phyloP scores from a whole-genome alignment of 441 rosid genomes.

The Pelargonium myrrhifolium region DNA sequence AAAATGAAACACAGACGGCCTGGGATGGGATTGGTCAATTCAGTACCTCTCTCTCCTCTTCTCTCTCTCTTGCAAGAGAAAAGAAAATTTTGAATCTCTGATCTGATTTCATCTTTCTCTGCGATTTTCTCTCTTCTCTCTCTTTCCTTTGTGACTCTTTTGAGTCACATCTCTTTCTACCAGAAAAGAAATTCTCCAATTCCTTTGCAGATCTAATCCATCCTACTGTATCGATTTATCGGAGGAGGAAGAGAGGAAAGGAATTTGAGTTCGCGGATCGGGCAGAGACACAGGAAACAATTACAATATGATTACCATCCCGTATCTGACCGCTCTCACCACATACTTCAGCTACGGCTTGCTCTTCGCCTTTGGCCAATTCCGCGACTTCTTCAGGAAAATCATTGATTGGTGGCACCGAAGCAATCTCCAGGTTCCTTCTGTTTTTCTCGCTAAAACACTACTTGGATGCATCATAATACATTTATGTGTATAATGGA shows the following conservation, averaged over 20 bases:
- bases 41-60: not conserved
- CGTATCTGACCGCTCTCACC: constrained; percentile 68
- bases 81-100: not conserved
- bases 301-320: constrained; percentile 57
- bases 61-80: not conserved
- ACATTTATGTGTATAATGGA: not conserved
- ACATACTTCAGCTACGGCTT: constrained; percentile 84
- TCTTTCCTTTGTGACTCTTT: not conserved
- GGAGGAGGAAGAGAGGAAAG: too few species aligned
- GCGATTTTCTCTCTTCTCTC: not conserved
- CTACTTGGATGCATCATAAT: too few species aligned
- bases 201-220: too few species aligned
- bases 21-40: not conserved
- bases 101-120: not conserved
- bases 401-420: constrained; percentile 51
- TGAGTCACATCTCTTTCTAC: not conserved
- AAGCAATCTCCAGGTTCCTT: constrained; percentile 51
- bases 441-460: not conserved
- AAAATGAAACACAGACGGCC: not conserved
- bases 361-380: constrained; percentile 74
- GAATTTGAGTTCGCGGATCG: not conserved
- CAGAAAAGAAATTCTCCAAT: too few species aligned
- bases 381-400: constrained; percentile 81
- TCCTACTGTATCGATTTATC: too few species aligned
- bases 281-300: not conserved